These are phyloP conservation scores for Rhypophila decipiens DNA, from an alignment of 495 filamentous ascomycete species.

Conservation along the genomic window DNA sequence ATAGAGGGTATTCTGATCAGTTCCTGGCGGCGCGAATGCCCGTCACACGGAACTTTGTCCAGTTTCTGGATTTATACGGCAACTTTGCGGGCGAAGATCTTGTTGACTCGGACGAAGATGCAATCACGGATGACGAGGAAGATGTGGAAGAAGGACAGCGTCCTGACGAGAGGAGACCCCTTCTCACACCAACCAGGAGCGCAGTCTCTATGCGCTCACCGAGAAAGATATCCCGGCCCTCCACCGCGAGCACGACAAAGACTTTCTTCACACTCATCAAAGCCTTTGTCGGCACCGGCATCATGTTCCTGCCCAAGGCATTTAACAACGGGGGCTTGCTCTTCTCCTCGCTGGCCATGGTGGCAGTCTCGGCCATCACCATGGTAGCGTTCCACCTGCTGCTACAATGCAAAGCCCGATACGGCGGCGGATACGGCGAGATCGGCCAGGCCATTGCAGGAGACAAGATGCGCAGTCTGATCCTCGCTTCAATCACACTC, in stretches of 20 bases:
- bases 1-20: slow-evolving; percentile 28
- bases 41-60: slow-evolving; percentile 58
- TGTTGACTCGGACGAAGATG: slow-evolving; percentile 57
- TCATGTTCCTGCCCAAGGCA: slow-evolving; percentile 64
- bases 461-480: slow-evolving; percentile 41
- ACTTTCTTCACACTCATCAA: slow-evolving; percentile 65
- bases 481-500: slow-evolving; percentile 55
- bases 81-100: slow-evolving; percentile 68
- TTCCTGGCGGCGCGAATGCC: slow-evolving; percentile 39
- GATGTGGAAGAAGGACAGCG: slow-evolving; percentile 38
- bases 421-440: slow-evolving; percentile 58
- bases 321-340: slow-evolving; percentile 63
- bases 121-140: slow-evolving; percentile 36
- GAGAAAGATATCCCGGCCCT: slow-evolving; percentile 26
- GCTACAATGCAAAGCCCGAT: slow-evolving; percentile 45
- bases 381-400: slow-evolving; percentile 59
- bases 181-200: slow-evolving; percentile 46
- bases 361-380: slow-evolving; percentile 48
- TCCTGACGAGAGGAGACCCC: slow-evolving; percentile 39
- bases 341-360: slow-evolving; percentile 55
- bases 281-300: slow-evolving; percentile 60
- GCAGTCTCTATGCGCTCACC: no score
- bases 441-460: slow-evolving; percentile 52
- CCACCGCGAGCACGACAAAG: slow-evolving; percentile 52
- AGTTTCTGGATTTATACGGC: slow-evolving; percentile 64